Evolutionary conservation across 208 protist species (phyloP).

Genomic region (Porcisia hertigi): DNA sequence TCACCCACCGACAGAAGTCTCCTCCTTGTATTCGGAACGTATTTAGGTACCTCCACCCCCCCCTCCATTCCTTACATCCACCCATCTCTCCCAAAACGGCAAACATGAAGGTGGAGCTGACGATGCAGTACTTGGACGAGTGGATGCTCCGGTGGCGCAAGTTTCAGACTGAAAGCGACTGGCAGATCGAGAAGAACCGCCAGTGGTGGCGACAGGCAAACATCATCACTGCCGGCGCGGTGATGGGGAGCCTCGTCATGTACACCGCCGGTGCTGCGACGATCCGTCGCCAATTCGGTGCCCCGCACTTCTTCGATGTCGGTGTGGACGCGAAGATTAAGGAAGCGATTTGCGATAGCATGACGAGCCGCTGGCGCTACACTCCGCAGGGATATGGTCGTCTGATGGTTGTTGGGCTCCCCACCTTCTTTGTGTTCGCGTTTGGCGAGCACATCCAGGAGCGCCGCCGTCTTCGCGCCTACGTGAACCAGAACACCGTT

Average conservation of each 20-base stretch:
- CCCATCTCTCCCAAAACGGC: background rate
- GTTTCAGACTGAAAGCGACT: slow-evolving; percentile 91
- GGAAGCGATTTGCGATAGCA: slow-evolving; percentile 41
- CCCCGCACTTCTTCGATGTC: slow-evolving; percentile 88
- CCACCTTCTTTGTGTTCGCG: slow-evolving; percentile 75
- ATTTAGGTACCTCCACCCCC: background rate
- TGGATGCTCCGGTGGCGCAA: slow-evolving; percentile 93
- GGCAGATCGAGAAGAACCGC: slow-evolving; percentile 83
- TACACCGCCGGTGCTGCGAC: slow-evolving; percentile 80
- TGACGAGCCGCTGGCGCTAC: slow-evolving; percentile 82
- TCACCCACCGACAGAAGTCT: background rate
- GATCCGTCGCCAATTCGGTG: slow-evolving; percentile 77
- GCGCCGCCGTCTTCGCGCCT: slow-evolving; percentile 66
- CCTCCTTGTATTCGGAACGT: background rate
- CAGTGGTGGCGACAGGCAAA: slow-evolving; percentile 85
- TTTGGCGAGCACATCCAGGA: slow-evolving; percentile 77
- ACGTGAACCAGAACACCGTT: slow-evolving; percentile 83
- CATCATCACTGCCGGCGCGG: slow-evolving; percentile 45
- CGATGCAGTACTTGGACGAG: slow-evolving; percentile 90
- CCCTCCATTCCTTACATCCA: background rate
- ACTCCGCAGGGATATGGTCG: slow-evolving; percentile 86
- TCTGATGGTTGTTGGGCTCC: slow-evolving; percentile 68
- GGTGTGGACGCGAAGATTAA: slow-evolving; percentile 78
- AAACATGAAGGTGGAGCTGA: slow-evolving; percentile 83
- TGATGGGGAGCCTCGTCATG: slow-evolving; percentile 51